These are phyloP conservation scores for Gossypium rotundifolium DNA, from an alignment of 345 rosid genomes.

Conservation along the genomic window DNA sequence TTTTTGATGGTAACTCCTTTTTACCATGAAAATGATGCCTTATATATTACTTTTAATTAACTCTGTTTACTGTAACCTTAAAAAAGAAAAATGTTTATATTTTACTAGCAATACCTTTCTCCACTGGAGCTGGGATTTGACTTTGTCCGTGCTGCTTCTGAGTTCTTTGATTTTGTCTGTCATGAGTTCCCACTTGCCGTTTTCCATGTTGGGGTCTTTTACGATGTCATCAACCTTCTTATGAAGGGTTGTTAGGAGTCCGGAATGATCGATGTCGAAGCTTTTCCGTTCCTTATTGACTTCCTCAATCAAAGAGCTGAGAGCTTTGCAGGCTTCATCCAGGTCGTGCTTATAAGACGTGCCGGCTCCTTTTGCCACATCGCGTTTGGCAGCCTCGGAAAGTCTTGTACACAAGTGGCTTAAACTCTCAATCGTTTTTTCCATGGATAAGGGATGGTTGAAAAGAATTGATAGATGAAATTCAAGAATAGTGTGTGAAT, in stretches of 20 bases:
- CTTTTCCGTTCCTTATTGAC: neutral
- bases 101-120: too few species aligned
- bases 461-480: neutral
- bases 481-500: neutral
- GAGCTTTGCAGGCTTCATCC: conserved; percentile 7
- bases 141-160: too few species aligned
- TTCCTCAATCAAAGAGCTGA: neutral
- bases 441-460: neutral
- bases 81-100: too few species aligned
- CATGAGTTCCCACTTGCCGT: neutral
- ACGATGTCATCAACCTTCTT: neutral
- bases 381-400: neutral
- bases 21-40: too few species aligned
- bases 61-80: too few species aligned
- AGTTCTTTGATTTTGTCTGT: too few species aligned
- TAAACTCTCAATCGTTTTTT: accelerated
- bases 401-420: accelerated
- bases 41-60: too few species aligned
- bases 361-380: neutral
- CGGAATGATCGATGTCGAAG: neutral
- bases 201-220: neutral
- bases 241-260: neutral
- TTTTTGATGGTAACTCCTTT: too few species aligned
- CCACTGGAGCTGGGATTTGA: too few species aligned
- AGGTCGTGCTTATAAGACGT: neutral